A percentile compares a stretch with the other conserved stretches of the same genome.
Conservation (phyloP, 2,329 filamentous ascomycete species). For the Trichoderma koningiopsis region DNA sequence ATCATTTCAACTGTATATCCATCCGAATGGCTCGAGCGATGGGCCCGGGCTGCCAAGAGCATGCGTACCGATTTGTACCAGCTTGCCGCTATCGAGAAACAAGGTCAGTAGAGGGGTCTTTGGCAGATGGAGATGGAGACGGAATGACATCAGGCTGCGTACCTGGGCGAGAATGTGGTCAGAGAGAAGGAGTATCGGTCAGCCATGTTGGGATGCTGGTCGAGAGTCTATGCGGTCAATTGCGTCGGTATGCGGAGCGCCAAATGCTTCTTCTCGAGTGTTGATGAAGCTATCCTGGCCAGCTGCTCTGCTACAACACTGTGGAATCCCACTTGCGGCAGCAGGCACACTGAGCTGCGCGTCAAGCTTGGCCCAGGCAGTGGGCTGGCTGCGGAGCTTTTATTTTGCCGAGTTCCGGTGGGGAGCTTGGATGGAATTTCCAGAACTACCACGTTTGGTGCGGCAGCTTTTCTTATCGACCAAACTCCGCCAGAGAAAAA, state of each 20-base stretch:
- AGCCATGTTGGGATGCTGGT: slow-evolving; percentile 66
- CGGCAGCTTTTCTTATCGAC: slow-evolving; percentile 3
- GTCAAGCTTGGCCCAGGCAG: slow-evolving; percentile 37
- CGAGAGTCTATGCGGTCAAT: background rate
- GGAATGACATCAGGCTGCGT: slow-evolving; percentile 43
- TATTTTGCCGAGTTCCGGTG: slow-evolving; percentile 34
- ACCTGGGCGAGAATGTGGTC: slow-evolving; percentile 99
- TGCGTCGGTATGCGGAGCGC: slow-evolving; percentile 29
- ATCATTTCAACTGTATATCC: background rate
- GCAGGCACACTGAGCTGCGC: slow-evolving; percentile 45
- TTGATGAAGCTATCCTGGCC: slow-evolving; percentile 37
- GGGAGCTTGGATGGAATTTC: slow-evolving; percentile 10
- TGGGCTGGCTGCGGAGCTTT: slow-evolving; percentile 30
- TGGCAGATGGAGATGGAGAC: slow-evolving; percentile 9
- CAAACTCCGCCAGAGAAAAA: slow-evolving; percentile 7
- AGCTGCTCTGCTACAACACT: slow-evolving; percentile 40
- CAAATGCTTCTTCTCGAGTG: slow-evolving; percentile 29
- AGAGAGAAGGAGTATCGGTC: slow-evolving; percentile 99
- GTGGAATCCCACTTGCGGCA: slow-evolving; percentile 30
- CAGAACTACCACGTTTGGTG: background rate
- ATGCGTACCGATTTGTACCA: slow-evolving; percentile 85
- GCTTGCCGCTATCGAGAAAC: slow-evolving; percentile 73
- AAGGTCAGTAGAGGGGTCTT: slow-evolving; percentile 42
- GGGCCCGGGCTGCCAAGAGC: background rate
- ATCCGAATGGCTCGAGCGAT: background rate